Evolutionary conservation across 2,329 filamentous ascomycete species (phyloP).

Genomic region (Podosphaera fusca): DNA sequence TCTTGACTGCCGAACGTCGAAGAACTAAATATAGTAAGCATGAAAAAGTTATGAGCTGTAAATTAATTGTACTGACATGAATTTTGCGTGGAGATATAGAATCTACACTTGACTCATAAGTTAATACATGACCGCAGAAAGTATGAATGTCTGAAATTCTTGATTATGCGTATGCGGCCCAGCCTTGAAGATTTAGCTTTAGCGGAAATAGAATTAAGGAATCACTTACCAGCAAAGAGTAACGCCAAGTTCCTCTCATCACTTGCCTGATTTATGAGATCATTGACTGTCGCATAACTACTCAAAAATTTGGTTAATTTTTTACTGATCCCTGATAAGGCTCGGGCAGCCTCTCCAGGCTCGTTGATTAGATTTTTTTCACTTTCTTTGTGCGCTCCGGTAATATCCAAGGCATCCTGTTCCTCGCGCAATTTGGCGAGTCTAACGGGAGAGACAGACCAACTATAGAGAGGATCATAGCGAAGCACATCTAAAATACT

Average conservation of each 20-base stretch:
- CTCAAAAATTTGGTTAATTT: slow-evolving; percentile 88
- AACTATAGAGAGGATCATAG: slow-evolving; percentile 93
- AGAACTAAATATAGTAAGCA: no score
- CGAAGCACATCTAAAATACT: slow-evolving; percentile 90
- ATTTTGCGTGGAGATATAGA: no score
- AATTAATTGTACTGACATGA: no score
- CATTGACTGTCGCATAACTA: slow-evolving; percentile 85
- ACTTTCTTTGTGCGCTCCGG: slow-evolving; percentile 12
- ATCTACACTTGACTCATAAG: no score
- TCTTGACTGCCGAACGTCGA: no score
- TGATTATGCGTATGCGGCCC: slow-evolving; percentile 25
- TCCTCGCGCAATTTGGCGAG: slow-evolving; percentile 41
- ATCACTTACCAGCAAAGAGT: slow-evolving; percentile 39
- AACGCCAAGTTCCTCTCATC: slow-evolving; percentile 84
- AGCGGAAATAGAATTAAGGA: neutral
- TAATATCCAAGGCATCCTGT: slow-evolving; percentile 14
- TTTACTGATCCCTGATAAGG: slow-evolving; percentile 81
- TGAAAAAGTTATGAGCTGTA: no score
- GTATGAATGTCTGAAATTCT: no score
- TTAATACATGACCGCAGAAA: no score
- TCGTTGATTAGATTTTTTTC: slow-evolving; percentile 26
- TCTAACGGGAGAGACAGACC: slow-evolving; percentile 59
- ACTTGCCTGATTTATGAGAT: slow-evolving; percentile 84
- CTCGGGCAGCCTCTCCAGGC: slow-evolving; percentile 67
- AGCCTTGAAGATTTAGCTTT: slow-evolving; percentile 14